Evolutionary conservation across 106 monocot genomes (phyloP), one percentile per base, ranked within the genome.

Genomic region (Dactylorhiza incarnata): DNA sequence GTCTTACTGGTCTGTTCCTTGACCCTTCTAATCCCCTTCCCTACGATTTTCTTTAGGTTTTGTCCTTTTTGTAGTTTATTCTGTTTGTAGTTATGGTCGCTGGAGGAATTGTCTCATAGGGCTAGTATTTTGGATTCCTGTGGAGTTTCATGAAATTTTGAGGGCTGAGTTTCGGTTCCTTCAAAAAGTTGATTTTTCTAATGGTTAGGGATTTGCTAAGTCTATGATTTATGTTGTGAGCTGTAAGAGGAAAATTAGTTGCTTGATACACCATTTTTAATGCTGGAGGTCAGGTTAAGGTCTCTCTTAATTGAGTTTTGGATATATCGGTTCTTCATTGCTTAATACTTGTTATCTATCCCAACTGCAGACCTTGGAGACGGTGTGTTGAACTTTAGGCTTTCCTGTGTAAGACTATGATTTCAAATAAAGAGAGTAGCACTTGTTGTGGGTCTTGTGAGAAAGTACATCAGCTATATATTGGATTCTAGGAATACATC

Each of bases 1-100:
- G 79, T 15, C 65, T 79, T 16, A 79, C 79, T 26, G 73, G 79
- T 79, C 66, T 37, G 79, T 66, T 65, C 16, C 49, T 37, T 45
- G 24, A 26, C 24, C 49, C 53, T 49, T 45, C 6, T 9, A 9
- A 2, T 65, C 26, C 8, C 26, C 26, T 65, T 17, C 11, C 26
- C 26, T 25, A 19, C 23, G 65, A 17, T 65, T 29, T 65, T 65
- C 25, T 9, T 29, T 3, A 25, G 4, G 17, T 12, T 12, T 65
- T 65, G 25, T 25, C 26, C 26, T 26, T 23, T 24, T 65, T 65
- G 65, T 65, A 29, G 65, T 51, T 8, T 51, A 14, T 10, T 51
- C 14, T 51, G 11, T 4, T 2, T 2, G 29, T 29, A 29, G 29
- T 65, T 26, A 26, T 12, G 25, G 23, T 15, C 10, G 63, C 63